Base-by-base conservation (phyloP, 2,329 filamentous ascomycete genomes). In the Calonectria leucothoes region DNA sequence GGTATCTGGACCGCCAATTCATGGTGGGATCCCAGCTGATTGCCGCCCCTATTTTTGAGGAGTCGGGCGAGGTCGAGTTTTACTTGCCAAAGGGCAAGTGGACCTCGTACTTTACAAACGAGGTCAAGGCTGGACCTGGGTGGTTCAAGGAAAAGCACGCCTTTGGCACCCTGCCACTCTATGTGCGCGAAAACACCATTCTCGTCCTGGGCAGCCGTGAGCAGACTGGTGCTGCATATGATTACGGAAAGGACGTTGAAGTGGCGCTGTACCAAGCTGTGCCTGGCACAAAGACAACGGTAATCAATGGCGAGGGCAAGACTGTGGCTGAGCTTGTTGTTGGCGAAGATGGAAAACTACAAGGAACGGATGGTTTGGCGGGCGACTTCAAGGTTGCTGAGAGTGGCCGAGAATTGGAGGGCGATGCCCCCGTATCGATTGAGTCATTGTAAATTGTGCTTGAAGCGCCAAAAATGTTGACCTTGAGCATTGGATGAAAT, bases 1-100 rank as follows among this genome's bases (percentile, higher is more conserved):
- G 93, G 89, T 88, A 86, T 66, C 86, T 94, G 57, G 93, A 95
- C 82, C 89, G 91, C 37, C 91, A 94, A 81, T 95, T 94, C 83
- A 93, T 95, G 90, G 86, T 95, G n/a, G 93, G 93, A 2, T 87
- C 88, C 20, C 88, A 87, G 65, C 82, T 95, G 39, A 84, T 95
- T 10, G 91, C 91, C 6, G 91, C 91, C 2, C 92, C 92, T 1
- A 86, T 94, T 2, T 93, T 93, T 74, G 88, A 89, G 14, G 90
- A 93, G 80, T 87, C 87, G 1, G 92, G 91, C 0, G 88, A 88
- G 42, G 92, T 92, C 0, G 90, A 93, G 70, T 93, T 94, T 81
- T 95, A 95, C 81, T 85, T 93, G 20, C 84, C 90, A 75, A 77
- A 81, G 78, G 84, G 89, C 67, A 82, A 80, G 78, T 87, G 89